These are phyloP conservation scores for Pinus albicaulis DNA, from an alignment of 75 land plant genomes.

Conservation along the genomic window DNA sequence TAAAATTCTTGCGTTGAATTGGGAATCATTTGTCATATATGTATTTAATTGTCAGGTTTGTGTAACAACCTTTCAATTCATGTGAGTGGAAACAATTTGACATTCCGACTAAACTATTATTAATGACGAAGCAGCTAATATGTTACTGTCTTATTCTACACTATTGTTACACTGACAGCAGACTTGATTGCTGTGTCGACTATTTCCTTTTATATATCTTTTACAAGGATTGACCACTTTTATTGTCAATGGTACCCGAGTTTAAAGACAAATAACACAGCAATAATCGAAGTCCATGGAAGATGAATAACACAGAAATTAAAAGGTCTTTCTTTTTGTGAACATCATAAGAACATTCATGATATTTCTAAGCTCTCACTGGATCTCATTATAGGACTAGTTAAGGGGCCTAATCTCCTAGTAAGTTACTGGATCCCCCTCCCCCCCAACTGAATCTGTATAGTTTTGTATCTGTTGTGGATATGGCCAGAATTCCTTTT, in stretches of 20 bases:
- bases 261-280: not conserved
- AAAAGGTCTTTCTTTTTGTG: not conserved
- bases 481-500: too few species aligned
- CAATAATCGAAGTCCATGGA: not conserved
- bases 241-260: not conserved
- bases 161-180: not conserved
- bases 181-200: not conserved
- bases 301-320: not conserved
- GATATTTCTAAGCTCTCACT: not conserved
- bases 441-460: too few species aligned
- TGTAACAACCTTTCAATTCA: too few species aligned
- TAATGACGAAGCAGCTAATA: not conserved
- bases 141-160: not conserved
- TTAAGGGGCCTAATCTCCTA: too few species aligned
- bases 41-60: too few species aligned
- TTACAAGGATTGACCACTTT: not conserved
- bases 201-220: not conserved
- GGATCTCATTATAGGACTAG: too few species aligned
- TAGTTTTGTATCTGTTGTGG: too few species aligned
- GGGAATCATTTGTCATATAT: too few species aligned
- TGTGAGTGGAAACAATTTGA: too few species aligned
- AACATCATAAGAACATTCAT: not conserved
- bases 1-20: too few species aligned
- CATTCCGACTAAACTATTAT: not conserved
- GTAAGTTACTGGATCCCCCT: too few species aligned